Evolutionary conservation across 2,329 filamentous ascomycete genomes (phyloP).

Genomic region (Alternaria sp.): DNA sequence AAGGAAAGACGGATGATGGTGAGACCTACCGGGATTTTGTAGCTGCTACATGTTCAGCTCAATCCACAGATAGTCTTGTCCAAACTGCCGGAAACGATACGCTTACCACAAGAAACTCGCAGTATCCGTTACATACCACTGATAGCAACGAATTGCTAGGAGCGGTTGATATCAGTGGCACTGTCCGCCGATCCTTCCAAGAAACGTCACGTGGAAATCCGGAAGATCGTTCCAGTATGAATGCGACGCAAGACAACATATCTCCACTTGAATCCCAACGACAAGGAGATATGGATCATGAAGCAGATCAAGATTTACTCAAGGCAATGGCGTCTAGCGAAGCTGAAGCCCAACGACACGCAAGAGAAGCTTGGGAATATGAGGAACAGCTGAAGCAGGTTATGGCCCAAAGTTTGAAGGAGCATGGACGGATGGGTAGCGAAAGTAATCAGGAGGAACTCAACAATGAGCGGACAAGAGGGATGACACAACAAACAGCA

Average conservation of each 20-base stretch:
- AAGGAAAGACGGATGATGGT: neutral
- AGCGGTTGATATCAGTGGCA: neutral
- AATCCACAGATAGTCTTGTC: neutral
- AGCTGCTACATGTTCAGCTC: neutral
- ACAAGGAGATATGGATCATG: neutral
- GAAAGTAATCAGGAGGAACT: neutral
- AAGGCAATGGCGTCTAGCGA: slow-evolving; percentile 27
- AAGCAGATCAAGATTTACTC: slow-evolving; percentile 12
- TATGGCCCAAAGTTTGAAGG: neutral
- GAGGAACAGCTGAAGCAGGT: neutral
- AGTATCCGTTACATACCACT: neutral
- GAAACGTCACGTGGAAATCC: neutral
- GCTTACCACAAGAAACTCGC: neutral
- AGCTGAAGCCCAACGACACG: slow-evolving; percentile 9
- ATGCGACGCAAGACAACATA: neutral
- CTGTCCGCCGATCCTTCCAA: neutral
- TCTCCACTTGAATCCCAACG: neutral
- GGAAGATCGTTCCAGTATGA: neutral
- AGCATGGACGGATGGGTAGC: neutral
- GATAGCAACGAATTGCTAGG: neutral
- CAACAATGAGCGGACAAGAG: neutral
- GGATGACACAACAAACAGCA: neutral
- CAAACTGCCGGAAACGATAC: neutral
- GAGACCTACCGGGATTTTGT: neutral
- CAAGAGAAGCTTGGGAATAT: slow-evolving; percentile 9